These are phyloP conservation scores for Trichosporon coremiiforme DNA, from an alignment of 1,284 basidiomycete genomes.

Conservation along the genomic window DNA sequence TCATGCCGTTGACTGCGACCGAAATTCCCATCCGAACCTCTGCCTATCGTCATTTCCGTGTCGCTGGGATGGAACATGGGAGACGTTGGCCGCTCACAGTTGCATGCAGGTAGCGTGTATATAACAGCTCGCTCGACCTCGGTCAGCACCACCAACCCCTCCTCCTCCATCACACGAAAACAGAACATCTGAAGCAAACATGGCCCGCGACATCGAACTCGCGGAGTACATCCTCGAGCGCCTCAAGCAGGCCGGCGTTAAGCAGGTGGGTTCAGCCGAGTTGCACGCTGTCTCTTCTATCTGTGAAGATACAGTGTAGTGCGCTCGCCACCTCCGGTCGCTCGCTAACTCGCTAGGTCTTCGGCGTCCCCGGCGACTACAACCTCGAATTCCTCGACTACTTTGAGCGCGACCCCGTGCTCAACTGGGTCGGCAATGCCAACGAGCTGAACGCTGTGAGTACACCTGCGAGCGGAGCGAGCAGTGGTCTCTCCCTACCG, in stretches of 20 bases:
- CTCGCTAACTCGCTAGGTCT: slow-evolving; percentile 62
- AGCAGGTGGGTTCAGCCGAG: slow-evolving; percentile 34
- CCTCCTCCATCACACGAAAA: background rate
- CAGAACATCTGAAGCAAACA: too few species aligned
- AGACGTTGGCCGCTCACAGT: background rate
- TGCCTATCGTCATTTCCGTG: too few species aligned
- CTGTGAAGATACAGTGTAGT: too few species aligned
- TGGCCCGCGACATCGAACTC: slow-evolving; percentile 25
- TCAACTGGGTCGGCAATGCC: slow-evolving; percentile 92
- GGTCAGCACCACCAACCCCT: background rate
- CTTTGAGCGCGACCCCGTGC: slow-evolving; percentile 74
- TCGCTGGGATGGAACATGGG: background rate
- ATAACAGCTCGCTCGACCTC: background rate
- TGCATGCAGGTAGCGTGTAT: background rate
- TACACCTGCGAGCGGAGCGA: background rate
- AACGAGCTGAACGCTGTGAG: slow-evolving; percentile 76
- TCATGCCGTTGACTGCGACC: too few species aligned
- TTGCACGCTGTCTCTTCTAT: too few species aligned
- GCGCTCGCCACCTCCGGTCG: too few species aligned
- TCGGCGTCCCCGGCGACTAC: slow-evolving; percentile 91
- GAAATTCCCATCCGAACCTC: background rate
- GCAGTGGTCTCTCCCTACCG: too few species aligned
- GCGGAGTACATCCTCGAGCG: slow-evolving; percentile 69
- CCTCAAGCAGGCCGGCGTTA: slow-evolving; percentile 58
- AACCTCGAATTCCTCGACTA: slow-evolving; percentile 78